Base-by-base conservation (phyloP, 306 rosid genomes). In the Cicer arietinum region DNA sequence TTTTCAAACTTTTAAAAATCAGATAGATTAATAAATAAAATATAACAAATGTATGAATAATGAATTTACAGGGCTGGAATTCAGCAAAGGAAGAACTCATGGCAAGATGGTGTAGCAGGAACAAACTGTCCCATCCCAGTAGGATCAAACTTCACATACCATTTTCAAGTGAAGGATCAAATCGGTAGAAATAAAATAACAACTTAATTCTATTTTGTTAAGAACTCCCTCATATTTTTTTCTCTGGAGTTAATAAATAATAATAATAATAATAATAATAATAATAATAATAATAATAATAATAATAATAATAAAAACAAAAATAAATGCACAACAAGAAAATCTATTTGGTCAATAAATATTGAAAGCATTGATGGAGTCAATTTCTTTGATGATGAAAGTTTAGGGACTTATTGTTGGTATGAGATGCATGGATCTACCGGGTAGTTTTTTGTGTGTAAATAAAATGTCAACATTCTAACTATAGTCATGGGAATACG, bases 91-190 rank as follows among this genome's bases (percentile, higher is more conserved):
- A 94, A 91, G 83, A 94, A 94, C 69, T 75, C 89, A 0, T 94
- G 98, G 98, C 90, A 88, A 71, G 96, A 94, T 57, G 98, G 98
- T 11, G 41, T 70, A 0, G 71, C 45, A 0, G 98, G 97, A 59
- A 86, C 91, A 7, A 90, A 85, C 71, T 94, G 98, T 74, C 98
- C 98, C 3, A 91, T 94, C 3, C 76, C 1, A 2, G 85, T 96
- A 0, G 91, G 93, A 5, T 67, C 67, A n/a, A 94, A 94, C 86
- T 87, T 4, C 86, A 94, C 96, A 1, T 91, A 90, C 63, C 69
- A 64, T 0, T 88, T 83, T 83, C 98, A 94, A 70, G 90, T 90
- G 2, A 94, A 94, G 91, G 98, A 94, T 43, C 98, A 94, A 48
- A 92, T 92, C 0, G 98, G 98, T 0, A 88, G 87, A n/a, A n/a